Evolutionary conservation across 2,329 filamentous ascomycete genomes (phyloP).

Genomic region (Beauveria scarabaeidicola): DNA sequence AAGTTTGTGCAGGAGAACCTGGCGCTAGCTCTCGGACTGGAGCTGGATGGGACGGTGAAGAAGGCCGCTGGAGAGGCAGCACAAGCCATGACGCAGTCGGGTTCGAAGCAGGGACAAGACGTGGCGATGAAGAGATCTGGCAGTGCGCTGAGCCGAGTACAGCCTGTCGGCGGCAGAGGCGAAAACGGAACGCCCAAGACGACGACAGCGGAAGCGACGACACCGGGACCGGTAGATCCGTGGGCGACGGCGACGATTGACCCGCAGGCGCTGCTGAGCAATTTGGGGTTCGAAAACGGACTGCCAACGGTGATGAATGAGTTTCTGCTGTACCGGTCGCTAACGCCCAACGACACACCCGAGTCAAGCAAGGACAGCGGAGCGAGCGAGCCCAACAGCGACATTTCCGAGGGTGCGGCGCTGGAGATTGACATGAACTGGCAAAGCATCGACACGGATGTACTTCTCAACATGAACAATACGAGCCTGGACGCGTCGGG

Average conservation of each 20-base stretch:
- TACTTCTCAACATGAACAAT: slow-evolving; percentile 35
- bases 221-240: slow-evolving; percentile 15
- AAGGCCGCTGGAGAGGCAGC: slow-evolving; percentile 16
- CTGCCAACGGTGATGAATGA: slow-evolving; percentile 42
- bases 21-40: slow-evolving; percentile 40
- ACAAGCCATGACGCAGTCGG: slow-evolving; percentile 29
- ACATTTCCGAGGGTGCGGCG: slow-evolving; percentile 46
- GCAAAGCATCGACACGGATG: slow-evolving; percentile 39
- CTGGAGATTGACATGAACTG: slow-evolving; percentile 47
- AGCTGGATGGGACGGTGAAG: slow-evolving; percentile 38
- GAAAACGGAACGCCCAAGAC: slow-evolving; percentile 21
- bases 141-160: slow-evolving; percentile 35
- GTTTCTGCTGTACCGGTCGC: slow-evolving; percentile 43
- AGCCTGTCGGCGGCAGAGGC: slow-evolving; percentile 19
- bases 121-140: slow-evolving; percentile 41
- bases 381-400: slow-evolving; percentile 52
- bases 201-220: slow-evolving; percentile 16
- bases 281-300: slow-evolving; percentile 26
- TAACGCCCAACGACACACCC: slow-evolving; percentile 55
- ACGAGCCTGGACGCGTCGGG: slow-evolving; percentile 18
- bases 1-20: slow-evolving; percentile 45
- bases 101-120: slow-evolving; percentile 41
- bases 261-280: slow-evolving; percentile 32
- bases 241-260: slow-evolving; percentile 42
- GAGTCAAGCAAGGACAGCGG: slow-evolving; percentile 55